These are phyloP conservation scores for Sordariomycetes sp. DNA, from an alignment of 2,329 filamentous ascomycete genomes.

Conservation along the genomic window DNA sequence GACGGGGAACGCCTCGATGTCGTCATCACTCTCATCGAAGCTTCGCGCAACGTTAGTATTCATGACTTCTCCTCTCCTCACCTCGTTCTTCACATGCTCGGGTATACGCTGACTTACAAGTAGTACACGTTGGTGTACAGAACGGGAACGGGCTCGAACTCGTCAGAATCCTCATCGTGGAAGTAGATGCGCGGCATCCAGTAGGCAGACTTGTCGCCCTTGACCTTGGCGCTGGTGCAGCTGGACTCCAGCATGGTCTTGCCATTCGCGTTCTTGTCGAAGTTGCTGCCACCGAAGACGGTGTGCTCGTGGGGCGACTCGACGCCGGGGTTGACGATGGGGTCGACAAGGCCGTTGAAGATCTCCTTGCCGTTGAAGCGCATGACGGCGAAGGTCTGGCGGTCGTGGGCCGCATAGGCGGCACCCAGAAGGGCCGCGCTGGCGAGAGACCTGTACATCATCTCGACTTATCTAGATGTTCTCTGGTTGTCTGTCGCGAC, in stretches of 20 bases:
- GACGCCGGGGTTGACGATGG: conserved; percentile 50
- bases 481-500: no score
- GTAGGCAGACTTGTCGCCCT: conserved; percentile 60
- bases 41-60: neutral
- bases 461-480: neutral
- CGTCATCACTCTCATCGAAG: conserved; percentile 50
- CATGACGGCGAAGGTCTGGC: conserved; percentile 53
- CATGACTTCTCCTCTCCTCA: neutral
- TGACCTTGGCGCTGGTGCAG: conserved; percentile 59
- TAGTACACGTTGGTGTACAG: conserved; percentile 71
- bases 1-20: conserved; percentile 55
- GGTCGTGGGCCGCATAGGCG: conserved; percentile 24
- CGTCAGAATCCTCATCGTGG: conserved; percentile 45
- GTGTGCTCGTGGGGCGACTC: conserved; percentile 53
- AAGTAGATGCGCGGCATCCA: conserved; percentile 66
- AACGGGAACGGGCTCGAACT: conserved; percentile 51
- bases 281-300: conserved; percentile 58
- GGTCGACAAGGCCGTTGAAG: conserved; percentile 50
- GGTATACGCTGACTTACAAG: conserved; percentile 20
- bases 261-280: conserved; percentile 48
- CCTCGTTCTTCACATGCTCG: neutral
- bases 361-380: conserved; percentile 55
- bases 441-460: conserved; percentile 6
- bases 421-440: conserved; percentile 24
- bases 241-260: conserved; percentile 43